Percentiles rank a stretch among this genome's conserved stretches.
phyloP scores from a whole-genome alignment of 805 yeast genomes.

The Candida parachauliodes region DNA sequence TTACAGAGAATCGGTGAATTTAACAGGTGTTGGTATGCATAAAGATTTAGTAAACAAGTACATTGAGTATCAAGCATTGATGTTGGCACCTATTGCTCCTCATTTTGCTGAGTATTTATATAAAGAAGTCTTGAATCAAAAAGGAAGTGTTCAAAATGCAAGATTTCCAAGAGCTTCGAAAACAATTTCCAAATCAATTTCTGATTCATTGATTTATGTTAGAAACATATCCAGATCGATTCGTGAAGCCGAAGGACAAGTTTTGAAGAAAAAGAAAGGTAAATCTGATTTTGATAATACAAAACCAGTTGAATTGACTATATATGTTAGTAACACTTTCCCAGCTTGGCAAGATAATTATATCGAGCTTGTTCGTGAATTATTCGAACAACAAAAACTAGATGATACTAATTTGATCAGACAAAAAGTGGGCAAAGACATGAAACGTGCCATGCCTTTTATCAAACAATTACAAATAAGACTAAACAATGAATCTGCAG shows the following conservation, averaged over 20 bases:
- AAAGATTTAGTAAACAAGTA: conserved; percentile 74
- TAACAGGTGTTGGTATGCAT: conserved; percentile 64
- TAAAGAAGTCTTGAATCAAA: conserved; percentile 72
- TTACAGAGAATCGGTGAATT: conserved; percentile 73
- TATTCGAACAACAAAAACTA: conserved; percentile 61
- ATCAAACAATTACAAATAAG: conserved; percentile 82
- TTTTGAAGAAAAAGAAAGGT: conserved; percentile 79
- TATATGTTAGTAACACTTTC: conserved; percentile 76
- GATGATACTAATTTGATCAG: conserved; percentile 63
- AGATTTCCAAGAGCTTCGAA: conserved; percentile 74
- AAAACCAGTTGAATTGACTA: conserved; percentile 67
- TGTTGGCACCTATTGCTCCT: conserved; percentile 91
- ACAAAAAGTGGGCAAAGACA: conserved; percentile 74
- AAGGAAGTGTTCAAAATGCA: conserved; percentile 67
- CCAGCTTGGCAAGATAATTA: conserved; percentile 65
- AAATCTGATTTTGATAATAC: conserved; percentile 69
- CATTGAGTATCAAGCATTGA: conserved; percentile 80
- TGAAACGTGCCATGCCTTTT: conserved; percentile 98
- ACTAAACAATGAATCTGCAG: conserved; percentile 64
- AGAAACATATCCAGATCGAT: conserved; percentile 75
- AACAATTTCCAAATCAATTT: conserved; percentile 57
- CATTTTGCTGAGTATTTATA: conserved; percentile 91
- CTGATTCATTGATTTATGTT: conserved; percentile 74
- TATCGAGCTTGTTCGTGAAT: conserved; percentile 67
- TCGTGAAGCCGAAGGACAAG: conserved; percentile 89